Evolutionary conservation across 202 grass and related monocot genomes (phyloP).

Genomic region (Setaria italica): DNA sequence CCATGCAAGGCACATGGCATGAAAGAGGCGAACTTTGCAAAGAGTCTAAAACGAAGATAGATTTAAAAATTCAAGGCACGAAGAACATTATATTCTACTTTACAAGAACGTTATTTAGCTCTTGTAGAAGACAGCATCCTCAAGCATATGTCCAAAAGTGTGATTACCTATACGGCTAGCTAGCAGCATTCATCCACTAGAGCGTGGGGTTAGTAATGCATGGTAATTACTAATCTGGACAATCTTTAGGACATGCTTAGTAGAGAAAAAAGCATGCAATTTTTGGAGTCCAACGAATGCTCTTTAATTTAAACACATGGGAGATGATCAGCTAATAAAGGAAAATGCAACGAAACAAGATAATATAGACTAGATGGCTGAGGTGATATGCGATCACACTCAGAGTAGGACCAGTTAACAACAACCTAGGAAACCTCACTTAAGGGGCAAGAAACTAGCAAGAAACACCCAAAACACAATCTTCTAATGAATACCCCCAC

Average conservation of each 20-base stretch:
- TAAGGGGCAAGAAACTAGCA: slow-evolving; percentile 46
- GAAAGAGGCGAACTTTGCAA: slow-evolving; percentile 24
- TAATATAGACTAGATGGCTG: slow-evolving; percentile 31
- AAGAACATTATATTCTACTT: slow-evolving; percentile 17
- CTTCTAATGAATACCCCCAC: neutral
- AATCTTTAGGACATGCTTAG: neutral
- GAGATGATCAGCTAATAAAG: slow-evolving; percentile 18
- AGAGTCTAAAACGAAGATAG: neutral
- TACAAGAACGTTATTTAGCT: slow-evolving; percentile 10
- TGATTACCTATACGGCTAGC: slow-evolving; percentile 17
- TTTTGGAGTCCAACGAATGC: neutral
- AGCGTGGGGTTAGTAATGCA: slow-evolving; percentile 11
- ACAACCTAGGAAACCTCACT: slow-evolving; percentile 44
- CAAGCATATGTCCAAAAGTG: slow-evolving; percentile 10
- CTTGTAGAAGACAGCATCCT: slow-evolving; percentile 5
- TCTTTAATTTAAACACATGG: neutral
- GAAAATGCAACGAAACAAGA: slow-evolving; percentile 17
- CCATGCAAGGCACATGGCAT: slow-evolving; percentile 9
- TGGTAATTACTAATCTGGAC: neutral
- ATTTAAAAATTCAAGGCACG: slow-evolving; percentile 13
- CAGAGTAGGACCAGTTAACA: slow-evolving; percentile 35
- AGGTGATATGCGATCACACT: slow-evolving; percentile 19
- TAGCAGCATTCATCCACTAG: slow-evolving; percentile 43
- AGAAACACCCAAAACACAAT: slow-evolving; percentile 28
- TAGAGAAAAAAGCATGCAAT: neutral